Conservation (phyloP, 1,139 yeast species). For the Magnusiomyces fungicola region DNA sequence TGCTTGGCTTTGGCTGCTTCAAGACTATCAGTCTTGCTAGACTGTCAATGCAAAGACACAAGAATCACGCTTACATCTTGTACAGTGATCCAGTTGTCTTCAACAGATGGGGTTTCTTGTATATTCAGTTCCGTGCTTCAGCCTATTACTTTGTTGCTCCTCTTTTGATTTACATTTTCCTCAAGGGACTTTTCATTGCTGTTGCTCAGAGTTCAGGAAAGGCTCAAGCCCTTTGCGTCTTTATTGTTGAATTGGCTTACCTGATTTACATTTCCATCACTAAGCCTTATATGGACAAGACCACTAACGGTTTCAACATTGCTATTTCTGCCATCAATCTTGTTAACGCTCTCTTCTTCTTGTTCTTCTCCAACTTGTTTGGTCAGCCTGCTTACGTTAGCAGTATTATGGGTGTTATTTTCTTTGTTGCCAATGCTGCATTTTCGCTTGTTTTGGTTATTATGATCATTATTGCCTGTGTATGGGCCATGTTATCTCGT, state of each 20-base stretch:
- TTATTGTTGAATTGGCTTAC: constrained; percentile 65
- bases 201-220: constrained; percentile 74
- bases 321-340: constrained; percentile 72
- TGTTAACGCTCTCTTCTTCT: constrained; percentile 74
- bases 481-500: constrained; percentile 73
- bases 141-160: constrained; percentile 75
- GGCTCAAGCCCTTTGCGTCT: constrained; percentile 70
- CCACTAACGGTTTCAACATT: constrained; percentile 88
- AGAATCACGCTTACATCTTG: constrained; percentile 87
- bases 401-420: constrained; percentile 88
- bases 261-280: constrained; percentile 56
- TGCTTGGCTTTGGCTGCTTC: constrained; percentile 65
- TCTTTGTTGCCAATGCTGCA: constrained; percentile 81
- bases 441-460: constrained; percentile 77
- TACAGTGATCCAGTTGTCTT: constrained; percentile 77
- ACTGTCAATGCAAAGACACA: constrained; percentile 61
- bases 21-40: constrained; percentile 68
- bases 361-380: constrained; percentile 83
- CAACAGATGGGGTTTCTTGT: constrained; percentile 86
- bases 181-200: constrained; percentile 80
- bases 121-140: constrained; percentile 85
- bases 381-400: constrained; percentile 80
- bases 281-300: constrained; percentile 90
- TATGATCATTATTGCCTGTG: constrained; percentile 81
- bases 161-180: constrained; percentile 54